These are phyloP conservation scores for Aspergillus uvarum DNA, from an alignment of 2,329 filamentous ascomycete species.

Conservation along the genomic window DNA sequence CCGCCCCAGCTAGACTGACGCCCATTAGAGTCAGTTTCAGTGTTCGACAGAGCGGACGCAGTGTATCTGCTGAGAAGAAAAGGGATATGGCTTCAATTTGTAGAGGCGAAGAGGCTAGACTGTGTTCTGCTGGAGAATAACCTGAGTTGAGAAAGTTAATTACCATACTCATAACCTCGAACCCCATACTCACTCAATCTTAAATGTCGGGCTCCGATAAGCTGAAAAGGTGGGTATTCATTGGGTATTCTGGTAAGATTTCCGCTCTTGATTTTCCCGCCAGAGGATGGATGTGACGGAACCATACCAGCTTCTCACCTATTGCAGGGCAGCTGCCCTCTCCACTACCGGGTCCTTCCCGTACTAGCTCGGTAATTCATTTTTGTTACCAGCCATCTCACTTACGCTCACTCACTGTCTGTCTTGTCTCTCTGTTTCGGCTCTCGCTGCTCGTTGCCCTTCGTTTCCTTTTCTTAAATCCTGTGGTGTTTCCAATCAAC, in stretches of 20 bases:
- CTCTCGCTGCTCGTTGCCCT: not conserved
- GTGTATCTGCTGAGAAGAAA: not conserved
- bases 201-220: not conserved
- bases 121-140: not conserved
- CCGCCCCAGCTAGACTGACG: not conserved
- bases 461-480: conserved; percentile 8
- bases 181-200: too few species aligned
- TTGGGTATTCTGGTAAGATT: not conserved
- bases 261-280: conserved; percentile 6
- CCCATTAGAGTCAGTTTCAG: not conserved
- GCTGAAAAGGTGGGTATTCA: not conserved
- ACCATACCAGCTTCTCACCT: conserved; percentile 1
- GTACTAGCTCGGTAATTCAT: not conserved
- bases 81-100: not conserved
- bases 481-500: not conserved
- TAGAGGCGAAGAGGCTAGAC: not conserved
- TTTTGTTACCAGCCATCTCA: not conserved
- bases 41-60: not conserved
- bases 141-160: not conserved
- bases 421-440: not conserved
- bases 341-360: not conserved
- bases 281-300: not conserved
- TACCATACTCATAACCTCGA: not conserved
- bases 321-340: not conserved
- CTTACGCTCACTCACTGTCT: not conserved